Evolutionary conservation across 371 early-diverging fungal species (phyloP).

Genomic region (Rhizopus delemar): DNA sequence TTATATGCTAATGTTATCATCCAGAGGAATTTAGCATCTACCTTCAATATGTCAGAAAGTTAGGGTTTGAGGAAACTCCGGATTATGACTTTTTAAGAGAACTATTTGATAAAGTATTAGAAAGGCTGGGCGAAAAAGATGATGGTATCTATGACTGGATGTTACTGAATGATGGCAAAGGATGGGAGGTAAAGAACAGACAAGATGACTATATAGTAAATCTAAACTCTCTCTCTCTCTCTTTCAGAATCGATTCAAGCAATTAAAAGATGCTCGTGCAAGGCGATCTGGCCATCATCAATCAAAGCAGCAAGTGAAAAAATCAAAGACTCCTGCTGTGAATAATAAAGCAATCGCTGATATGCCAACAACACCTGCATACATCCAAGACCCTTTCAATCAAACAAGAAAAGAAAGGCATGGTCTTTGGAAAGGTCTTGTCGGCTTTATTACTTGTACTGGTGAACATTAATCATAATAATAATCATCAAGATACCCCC

Average conservation of each 20-base stretch:
- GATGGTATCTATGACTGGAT: conserved; percentile 95
- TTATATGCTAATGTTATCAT: conserved; percentile 1
- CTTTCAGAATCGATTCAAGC: conserved; percentile 25
- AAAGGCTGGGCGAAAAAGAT: conserved; percentile 70
- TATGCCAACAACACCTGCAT: conserved; percentile 23
- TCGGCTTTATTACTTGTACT: conserved; percentile 24
- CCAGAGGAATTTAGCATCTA: conserved; percentile 89
- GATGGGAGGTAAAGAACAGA: conserved; percentile 55
- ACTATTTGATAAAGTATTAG: conserved; percentile 84
- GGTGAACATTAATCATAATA: background rate
- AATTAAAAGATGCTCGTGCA: conserved; percentile 28
- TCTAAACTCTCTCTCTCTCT: background rate
- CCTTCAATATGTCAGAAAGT: conserved; percentile 86
- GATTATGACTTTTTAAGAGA: conserved; percentile 90
- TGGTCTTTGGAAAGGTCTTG: conserved; percentile 21
- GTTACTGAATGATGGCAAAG: conserved; percentile 67
- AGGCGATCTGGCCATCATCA: conserved; percentile 30
- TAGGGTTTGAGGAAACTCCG: conserved; percentile 95
- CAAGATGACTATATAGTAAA: no score
- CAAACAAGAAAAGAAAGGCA: conserved; percentile 15
- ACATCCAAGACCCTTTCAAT: conserved; percentile 11
- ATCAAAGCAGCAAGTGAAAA: conserved; percentile 14
- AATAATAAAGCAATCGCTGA: conserved; percentile 1
- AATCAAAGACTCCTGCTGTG: conserved; percentile 6
- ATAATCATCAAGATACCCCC: conserved; percentile 7